Evolutionary conservation across 306 rosid species (phyloP).

Genomic region (Gastrolobium bilobum): DNA sequence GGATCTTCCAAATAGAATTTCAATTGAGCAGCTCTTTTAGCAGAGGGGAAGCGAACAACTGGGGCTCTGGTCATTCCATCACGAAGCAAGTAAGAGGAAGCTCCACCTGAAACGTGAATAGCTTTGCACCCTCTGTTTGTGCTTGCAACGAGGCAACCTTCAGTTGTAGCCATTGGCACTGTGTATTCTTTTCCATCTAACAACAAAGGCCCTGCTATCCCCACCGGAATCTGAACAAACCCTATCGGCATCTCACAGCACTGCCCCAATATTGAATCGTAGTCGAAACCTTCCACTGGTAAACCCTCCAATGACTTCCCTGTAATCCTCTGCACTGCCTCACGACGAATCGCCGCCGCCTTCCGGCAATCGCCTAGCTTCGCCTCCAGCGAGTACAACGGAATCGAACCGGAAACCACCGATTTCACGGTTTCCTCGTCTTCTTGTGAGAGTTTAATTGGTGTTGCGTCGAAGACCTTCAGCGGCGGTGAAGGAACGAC

Average conservation of each 20-base stretch:
- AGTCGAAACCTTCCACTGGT: conserved; percentile 78
- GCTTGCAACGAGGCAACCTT: conserved; percentile 91
- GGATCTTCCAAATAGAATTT: conserved; percentile 83
- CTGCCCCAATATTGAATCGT: conserved; percentile 84
- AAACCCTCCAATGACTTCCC: conserved; percentile 71
- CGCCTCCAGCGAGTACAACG: conserved; percentile 78
- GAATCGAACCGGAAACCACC: conserved; percentile 67
- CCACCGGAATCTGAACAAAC: conserved; percentile 87
- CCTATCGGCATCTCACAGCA: conserved; percentile 99
- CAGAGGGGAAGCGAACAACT: conserved; percentile 75
- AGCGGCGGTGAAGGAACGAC: conserved; percentile 33
- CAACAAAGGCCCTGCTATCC: conserved; percentile 86
- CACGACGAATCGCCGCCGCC: conserved; percentile 80
- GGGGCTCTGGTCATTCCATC: conserved; percentile 97
- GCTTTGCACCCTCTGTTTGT: conserved; percentile 93
- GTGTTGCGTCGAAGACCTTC: conserved; percentile 10
- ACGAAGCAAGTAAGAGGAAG: conserved; percentile 63
- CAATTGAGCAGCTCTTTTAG: conserved; percentile 79
- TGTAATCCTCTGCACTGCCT: conserved; percentile 71
- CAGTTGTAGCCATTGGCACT: conserved; percentile 92
- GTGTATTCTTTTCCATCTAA: conserved; percentile 76
- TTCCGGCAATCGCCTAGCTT: conserved; percentile 65
- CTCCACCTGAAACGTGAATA: conserved; percentile 77
- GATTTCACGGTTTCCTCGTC: conserved; percentile 71
- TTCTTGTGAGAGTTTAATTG: conserved; percentile 42